Evolutionary conservation across 768 basidiomycete species (phyloP), one percentile per base, ranked within the genome.

Genomic region (Exsudoporus frostii): DNA sequence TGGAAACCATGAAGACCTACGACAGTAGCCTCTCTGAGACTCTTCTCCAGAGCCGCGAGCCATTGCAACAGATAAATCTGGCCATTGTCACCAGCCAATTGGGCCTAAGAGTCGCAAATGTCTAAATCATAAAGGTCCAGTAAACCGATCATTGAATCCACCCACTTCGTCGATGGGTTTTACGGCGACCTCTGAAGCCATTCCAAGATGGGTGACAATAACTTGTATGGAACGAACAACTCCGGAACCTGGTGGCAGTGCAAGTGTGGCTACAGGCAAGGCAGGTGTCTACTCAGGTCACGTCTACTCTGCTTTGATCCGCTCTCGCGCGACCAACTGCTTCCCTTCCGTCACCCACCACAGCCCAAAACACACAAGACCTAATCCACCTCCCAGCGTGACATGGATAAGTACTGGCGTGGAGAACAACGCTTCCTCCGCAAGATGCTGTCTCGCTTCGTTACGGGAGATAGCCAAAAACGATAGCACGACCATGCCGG

Each of bases 51-150:
- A 10, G 76, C 73, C 7, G 84, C 81, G 10, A 94, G 77, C 89
- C 91, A 96, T 62, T 88, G 87, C 62, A 94, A 88, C 15, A 94
- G 69, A 62, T 90, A 89, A 46, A 93, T 79, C 57, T 92, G 90
- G 14, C 84, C 88, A 68, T 86, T 85, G 52, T 92, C 92, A 37
- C 80, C 83, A 4, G 78, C 69, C 24, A 91, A 70, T 64, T 86
- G 83, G 11, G 82, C 76, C 91, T 92, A 55, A 41, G 20, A 14
- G 40, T 50, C 32, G 59, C 41, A 45, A 55, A 44, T 37, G 27
- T 33, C 32, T 51, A 34, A 57, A 64, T 61, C 50, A 52, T 54
- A 5, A 50, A 34, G 41, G 37, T 37, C 29, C 17, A 20, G 22
- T 4, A 36, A 30, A 41, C 13, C 1, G 37, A 42, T 36, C 33